Evolutionary conservation across 2,329 filamentous ascomycete species (phyloP).

Genomic region (Colletotrichum phormii): DNA sequence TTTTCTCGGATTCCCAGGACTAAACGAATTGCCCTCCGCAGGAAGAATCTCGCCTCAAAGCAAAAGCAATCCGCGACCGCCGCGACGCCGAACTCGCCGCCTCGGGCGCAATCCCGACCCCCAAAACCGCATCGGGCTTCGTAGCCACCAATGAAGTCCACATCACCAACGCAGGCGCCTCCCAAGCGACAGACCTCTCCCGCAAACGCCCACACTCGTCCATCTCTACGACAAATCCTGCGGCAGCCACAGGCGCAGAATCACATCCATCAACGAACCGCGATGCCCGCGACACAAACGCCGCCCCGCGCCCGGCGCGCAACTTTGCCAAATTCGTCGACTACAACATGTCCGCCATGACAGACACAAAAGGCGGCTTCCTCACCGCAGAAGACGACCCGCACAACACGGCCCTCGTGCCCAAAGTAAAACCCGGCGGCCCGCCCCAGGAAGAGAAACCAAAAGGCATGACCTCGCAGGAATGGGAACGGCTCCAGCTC

Average conservation of each 20-base stretch:
- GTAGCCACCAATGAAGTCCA: constrained; percentile 75
- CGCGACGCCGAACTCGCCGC: constrained; percentile 72
- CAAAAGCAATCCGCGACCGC: constrained; percentile 86
- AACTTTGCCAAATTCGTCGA: constrained; percentile 97
- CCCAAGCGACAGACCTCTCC: constrained; percentile 47
- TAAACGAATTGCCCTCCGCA: constrained; percentile 47
- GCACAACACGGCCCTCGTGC: constrained; percentile 78
- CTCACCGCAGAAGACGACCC: constrained; percentile 92
- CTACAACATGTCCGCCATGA: constrained; percentile 98
- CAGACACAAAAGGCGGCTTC: constrained; percentile 96
- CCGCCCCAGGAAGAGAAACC: constrained; percentile 74
- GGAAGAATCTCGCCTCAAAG: constrained; percentile 89
- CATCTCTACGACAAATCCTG: constrained; percentile 57
- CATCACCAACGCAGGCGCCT: constrained; percentile 54
- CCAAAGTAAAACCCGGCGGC: constrained; percentile 50
- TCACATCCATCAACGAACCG: constrained; percentile 69
- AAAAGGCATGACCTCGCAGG: constrained; percentile 86
- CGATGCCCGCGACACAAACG: constrained; percentile 69
- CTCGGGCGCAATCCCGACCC: constrained; percentile 54
- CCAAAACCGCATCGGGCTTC: constrained; percentile 74
- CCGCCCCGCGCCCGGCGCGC: constrained; percentile 77
- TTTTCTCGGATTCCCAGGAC: neutral
- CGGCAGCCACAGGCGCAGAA: constrained; percentile 39
- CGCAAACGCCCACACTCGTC: constrained; percentile 79
- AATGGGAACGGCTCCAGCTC: constrained; percentile 90